These are phyloP conservation scores for Aspergillus cavernicola DNA, from an alignment of 495 filamentous ascomycete species.

Conservation along the genomic window DNA sequence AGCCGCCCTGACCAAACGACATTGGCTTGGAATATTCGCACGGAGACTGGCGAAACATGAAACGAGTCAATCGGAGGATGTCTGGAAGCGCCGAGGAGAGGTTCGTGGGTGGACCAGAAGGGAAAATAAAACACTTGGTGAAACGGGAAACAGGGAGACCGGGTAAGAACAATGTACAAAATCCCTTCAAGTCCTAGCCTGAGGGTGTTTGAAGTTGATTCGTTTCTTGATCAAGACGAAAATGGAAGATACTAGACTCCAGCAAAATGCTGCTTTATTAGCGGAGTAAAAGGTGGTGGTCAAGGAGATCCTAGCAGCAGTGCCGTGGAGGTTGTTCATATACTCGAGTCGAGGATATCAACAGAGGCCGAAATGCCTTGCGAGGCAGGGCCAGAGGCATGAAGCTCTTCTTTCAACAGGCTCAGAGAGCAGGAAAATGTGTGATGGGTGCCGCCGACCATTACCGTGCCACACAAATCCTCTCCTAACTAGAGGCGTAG, in stretches of 20 bases:
- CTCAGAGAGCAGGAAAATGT: constrained; percentile 32
- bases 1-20: constrained; percentile 21
- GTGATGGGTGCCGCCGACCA: constrained; percentile 32
- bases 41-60: constrained; percentile 20
- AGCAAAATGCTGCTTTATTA: not conserved
- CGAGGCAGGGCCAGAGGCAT: constrained; percentile 34
- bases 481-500: constrained; percentile 26
- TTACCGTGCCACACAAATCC: constrained; percentile 33
- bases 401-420: constrained; percentile 35
- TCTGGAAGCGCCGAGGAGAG: constrained; percentile 1
- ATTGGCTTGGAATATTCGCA: constrained; percentile 22
- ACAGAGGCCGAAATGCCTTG: constrained; percentile 33
- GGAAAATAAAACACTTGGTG: constrained; percentile 26
- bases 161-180: too few relatives aligned
- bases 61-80: constrained; percentile 14
- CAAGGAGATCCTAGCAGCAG: constrained; percentile 5
- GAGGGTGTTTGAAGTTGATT: not conserved
- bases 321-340: constrained; percentile 19
- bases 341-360: constrained; percentile 25
- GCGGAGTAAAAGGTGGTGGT: not conserved
- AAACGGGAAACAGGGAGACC: constrained; percentile 10
- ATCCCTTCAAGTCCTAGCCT: not conserved
- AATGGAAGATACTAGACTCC: not conserved
- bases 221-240: not conserved
- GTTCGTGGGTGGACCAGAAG: constrained; percentile 19